Evolutionary conservation across 2,329 filamentous ascomycete species (phyloP), one percentile per base, ranked within the genome.

Genomic region (Paracoccidioides lutzii): DNA sequence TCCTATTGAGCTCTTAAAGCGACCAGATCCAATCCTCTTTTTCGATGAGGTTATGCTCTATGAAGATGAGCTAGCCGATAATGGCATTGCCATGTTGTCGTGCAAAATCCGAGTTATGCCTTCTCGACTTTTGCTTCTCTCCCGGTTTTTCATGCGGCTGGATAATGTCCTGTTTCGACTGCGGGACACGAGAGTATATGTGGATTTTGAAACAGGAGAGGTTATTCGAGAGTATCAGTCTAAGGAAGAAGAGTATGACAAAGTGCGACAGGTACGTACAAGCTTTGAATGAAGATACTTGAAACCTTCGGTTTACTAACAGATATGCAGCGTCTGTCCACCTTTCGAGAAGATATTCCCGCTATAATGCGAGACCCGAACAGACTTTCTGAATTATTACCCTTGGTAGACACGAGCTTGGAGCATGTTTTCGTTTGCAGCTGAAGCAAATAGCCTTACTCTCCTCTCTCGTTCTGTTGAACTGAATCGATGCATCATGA

Each of bases 21-120:
- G 88, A 37, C 87, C 88, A 12, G 93, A 98, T 68, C 93, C 93
- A 0, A 98, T 98, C 61, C 75, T 95, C 4, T 96, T 97, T 78
- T 95, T 94, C 68, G 91, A 97, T 73, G 90, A 97, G 64, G 89
- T 98, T 42, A 83, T 96, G 64, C 79, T 98, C 50, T 98, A 95
- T 70, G 93, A 98, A 75, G 94, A 94, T 73, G 93, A 98, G 76
- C 81, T 98, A 49, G 93, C 95, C 58, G 93, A 98, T 71, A 98
- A 98, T 67, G 93, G 93, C 59, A 93, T 97, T 63, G 88, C 89
- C 35, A 80, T 96, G 67, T 78, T 94, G 57, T 94, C 85, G 59
- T 89, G 87, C 72, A 98, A 98, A 76, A 76, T 97, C 52, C 80
- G 93, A 58, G 91, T 97, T 56, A 96, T 97, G 84, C 88, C 90